Percentiles rank a stretch among this genome's conserved stretches.
Evolutionary conservation across 768 basidiomycete genomes (phyloP).

Genomic region (Macrolepiota fuliginosa): DNA sequence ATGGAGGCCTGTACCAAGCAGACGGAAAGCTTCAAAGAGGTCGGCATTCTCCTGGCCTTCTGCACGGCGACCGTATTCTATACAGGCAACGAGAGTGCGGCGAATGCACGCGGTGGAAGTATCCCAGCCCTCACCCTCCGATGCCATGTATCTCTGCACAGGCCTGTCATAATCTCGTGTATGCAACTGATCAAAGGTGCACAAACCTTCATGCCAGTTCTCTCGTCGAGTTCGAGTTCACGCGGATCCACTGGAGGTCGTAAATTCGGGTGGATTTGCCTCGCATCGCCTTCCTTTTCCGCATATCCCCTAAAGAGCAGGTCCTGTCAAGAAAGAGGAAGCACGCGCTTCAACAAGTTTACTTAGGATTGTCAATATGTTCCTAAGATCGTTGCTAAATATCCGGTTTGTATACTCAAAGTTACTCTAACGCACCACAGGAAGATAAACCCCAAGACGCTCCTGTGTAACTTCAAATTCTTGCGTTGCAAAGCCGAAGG

Average conservation of each 20-base stretch:
- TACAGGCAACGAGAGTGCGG: slow-evolving; percentile 60
- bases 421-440: slow-evolving; percentile 43
- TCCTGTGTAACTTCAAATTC: slow-evolving; percentile 74
- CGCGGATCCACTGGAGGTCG: slow-evolving; percentile 68
- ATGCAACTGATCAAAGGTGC: too few relatives aligned
- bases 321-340: not conserved
- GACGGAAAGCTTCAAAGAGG: slow-evolving; percentile 65
- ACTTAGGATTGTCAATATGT: slow-evolving; percentile 82
- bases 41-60: slow-evolving; percentile 51
- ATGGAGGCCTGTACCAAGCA: slow-evolving; percentile 67
- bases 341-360: slow-evolving; percentile 6
- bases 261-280: slow-evolving; percentile 66
- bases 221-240: slow-evolving; percentile 72
- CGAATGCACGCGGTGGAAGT: slow-evolving; percentile 71
- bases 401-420: not conserved
- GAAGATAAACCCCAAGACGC: slow-evolving; percentile 72
- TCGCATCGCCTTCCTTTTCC: slow-evolving; percentile 67
- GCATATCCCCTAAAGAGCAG: slow-evolving; percentile 53
- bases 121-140: slow-evolving; percentile 65
- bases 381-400: slow-evolving; percentile 34
- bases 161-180: not conserved
- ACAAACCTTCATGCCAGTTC: slow-evolving; percentile 75
- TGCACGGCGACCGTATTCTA: slow-evolving; percentile 62
- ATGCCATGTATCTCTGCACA: slow-evolving; percentile 76
- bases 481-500: slow-evolving; percentile 60